These are phyloP conservation scores for Huntiella bhutanensis DNA, from an alignment of 2,329 filamentous ascomycete species.

Conservation along the genomic window DNA sequence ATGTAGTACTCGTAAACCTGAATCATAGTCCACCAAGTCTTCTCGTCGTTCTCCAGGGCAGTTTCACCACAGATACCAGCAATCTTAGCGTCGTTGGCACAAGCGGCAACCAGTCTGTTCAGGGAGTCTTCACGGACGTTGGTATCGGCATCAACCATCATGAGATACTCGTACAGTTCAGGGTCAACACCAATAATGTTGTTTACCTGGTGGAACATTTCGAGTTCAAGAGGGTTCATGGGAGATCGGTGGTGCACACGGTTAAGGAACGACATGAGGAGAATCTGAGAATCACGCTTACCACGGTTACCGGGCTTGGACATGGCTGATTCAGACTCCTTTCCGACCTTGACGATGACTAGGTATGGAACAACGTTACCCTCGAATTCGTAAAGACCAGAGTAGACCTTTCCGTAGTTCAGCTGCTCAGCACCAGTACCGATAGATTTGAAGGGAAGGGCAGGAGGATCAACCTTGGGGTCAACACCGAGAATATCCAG, in stretches of 20 bases:
- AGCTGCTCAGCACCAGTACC: constrained; percentile 78
- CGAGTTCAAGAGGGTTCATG: constrained; percentile 90
- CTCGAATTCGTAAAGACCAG: constrained; percentile 90
- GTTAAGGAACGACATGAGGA: constrained; percentile 95
- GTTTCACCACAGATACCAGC: constrained; percentile 96
- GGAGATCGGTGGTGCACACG: constrained; percentile 83
- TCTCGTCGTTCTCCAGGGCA: constrained; percentile 83
- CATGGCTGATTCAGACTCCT: constrained; percentile 81
- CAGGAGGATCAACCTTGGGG: constrained; percentile 86
- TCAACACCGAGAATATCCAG: constrained; percentile 94
- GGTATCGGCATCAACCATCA: constrained; percentile 97
- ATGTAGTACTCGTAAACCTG: constrained; percentile 99
- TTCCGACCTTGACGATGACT: constrained; percentile 91
- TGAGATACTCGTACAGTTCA: constrained; percentile 86
- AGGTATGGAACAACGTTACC: constrained; percentile 94
- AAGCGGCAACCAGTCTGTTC: constrained; percentile 80
- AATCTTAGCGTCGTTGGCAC: constrained; percentile 86
- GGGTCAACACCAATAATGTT: constrained; percentile 98
- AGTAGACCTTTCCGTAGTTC: constrained; percentile 98
- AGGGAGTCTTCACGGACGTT: constrained; percentile 81
- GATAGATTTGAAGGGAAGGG: constrained; percentile 83
- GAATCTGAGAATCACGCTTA: constrained; percentile 92
- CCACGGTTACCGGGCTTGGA: constrained; percentile 93
- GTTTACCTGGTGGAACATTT: constrained; percentile 98
- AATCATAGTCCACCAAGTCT: constrained; percentile 98